phyloP scores from a whole-genome alignment of 106 monocot species.

The Platanthera zijinensis region DNA sequence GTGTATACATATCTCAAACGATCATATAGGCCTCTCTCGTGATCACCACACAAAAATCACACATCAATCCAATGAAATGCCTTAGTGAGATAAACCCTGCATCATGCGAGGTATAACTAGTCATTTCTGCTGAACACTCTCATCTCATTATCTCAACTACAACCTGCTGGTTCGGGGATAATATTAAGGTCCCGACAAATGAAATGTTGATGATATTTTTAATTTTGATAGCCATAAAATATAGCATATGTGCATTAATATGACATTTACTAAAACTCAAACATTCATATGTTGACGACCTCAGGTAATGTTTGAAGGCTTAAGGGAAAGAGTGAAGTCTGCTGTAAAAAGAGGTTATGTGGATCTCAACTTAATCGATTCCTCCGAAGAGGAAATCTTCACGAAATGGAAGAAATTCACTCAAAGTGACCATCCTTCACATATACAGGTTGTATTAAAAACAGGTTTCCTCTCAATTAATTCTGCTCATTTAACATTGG shows the following conservation, averaged over 20 bases:
- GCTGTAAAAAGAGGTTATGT: slow-evolving; percentile 31
- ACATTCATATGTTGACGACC: background rate
- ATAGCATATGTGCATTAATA: background rate
- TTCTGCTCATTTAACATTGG: background rate
- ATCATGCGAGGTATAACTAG: too few species aligned
- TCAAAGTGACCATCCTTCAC: slow-evolving; percentile 34
- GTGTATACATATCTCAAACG: too few species aligned
- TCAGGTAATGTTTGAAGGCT: slow-evolving; percentile 36
- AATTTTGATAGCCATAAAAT: background rate
- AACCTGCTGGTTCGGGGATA: too few species aligned
- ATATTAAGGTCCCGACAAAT: too few species aligned
- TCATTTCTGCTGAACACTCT: too few species aligned
- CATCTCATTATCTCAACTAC: too few species aligned
- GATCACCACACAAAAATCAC: too few species aligned
- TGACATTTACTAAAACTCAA: background rate
- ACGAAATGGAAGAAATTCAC: slow-evolving; percentile 37
- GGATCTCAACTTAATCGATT: slow-evolving; percentile 7
- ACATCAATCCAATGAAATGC: too few species aligned
- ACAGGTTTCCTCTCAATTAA: background rate
- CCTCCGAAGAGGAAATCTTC: slow-evolving; percentile 21
- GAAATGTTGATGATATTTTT: too few species aligned
- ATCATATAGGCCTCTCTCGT: too few species aligned
- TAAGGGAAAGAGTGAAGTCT: slow-evolving; percentile 32
- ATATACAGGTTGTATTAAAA: slow-evolving; percentile 28
- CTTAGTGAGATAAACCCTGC: too few species aligned